Base-by-base conservation (phyloP, 75 land plant species). In the Larix kaempferi region DNA sequence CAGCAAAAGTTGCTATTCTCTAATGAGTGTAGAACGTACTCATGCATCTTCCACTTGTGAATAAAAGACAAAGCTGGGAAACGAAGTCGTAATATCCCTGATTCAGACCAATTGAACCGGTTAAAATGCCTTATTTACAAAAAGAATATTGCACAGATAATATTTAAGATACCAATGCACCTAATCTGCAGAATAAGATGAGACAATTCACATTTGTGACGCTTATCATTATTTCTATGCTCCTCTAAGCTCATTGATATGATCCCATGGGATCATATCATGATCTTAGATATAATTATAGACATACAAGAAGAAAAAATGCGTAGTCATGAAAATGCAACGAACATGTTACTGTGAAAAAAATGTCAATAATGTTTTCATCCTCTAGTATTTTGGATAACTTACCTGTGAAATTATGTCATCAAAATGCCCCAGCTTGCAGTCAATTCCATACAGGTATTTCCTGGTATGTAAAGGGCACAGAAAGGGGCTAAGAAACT, bases 51-150 rank as follows among this genome's bases (percentile, higher is more conserved):
- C 83, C 2, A 81, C 83, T 67, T 81, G 83, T 29, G 83, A 81
- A 65, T 81, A 33, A 49, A 81, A 81, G 19, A 81, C 82, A 81
- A 81, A 81, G 78, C 83, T 81, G 27, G 83, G 83, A 81, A 78
- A 81, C 14, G 83, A 5, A 16, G 83, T 81, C 21, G 83, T 81
- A n/a, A 81, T 81, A 41, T 81, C 83, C 83, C 83, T 81, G 82
- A n/a, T 69, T 17, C 41, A 69, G 52, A 69, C 52, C 23, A 69
- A 33, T 59, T 33, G 12, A 4, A 10, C 75, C 41, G 72, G 72
- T 69, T 39, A 69, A 49, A 21, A 19, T n/a, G 10, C 37, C n/a
- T 66, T 17, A 16, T 69, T 69, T 22, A 69, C 23, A 69, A 41
- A 41, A 44, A 69, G 7, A 41, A 69, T 2, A 44, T 65, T 33